Evolutionary conservation across 345 rosid genomes (phyloP), one percentile per base, ranked within the genome.

Genomic region (Moricandia moricandioides): DNA sequence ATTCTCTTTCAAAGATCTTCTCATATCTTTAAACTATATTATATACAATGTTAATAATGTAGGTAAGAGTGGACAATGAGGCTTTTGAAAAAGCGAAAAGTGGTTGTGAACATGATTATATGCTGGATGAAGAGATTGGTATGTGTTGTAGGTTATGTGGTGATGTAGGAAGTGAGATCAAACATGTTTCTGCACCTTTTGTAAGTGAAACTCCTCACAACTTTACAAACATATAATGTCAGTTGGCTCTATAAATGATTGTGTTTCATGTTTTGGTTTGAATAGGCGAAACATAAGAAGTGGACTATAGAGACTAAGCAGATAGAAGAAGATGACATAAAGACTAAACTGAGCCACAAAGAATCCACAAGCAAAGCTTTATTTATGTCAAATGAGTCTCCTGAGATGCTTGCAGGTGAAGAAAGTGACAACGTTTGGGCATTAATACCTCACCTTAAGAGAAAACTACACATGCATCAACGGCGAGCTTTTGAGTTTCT

Each of bases 401-500:
- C 67, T 1, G 85, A 77, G 16, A 40, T 67, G 18, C 76, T 76
- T 47, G 74, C 61, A 8, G 70, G 80, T 30, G 88, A 87, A 68
- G 89, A 81, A 63, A 84, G 81, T 33, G 87, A 85, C 34, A 91
- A 85, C n/a, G 96, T 90, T 12, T 90, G 99, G 98, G 86, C 83
- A 62, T 78, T 95, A 55, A 85, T 92, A 78, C 97, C 98, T 10
- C 92, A 90, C 33, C 86, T 90, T 7, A 79, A 84, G 76, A 78
- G 49, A 61, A 92, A 90, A 60, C 73, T 92, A 27, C 98, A 90
- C 57, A 16, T 81, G 74, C 98, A 92, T 72, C 98, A 95, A 84
- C 85, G 74, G 58, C 87, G 82, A 75, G 98, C 99, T 73, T 95
- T 85, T n/a, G 97, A 92, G 80, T 95, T 92, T 78, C 86, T 95